Evolutionary conservation across 2,329 filamentous ascomycete genomes (phyloP).

Genomic region (Cordyceps militaris): DNA sequence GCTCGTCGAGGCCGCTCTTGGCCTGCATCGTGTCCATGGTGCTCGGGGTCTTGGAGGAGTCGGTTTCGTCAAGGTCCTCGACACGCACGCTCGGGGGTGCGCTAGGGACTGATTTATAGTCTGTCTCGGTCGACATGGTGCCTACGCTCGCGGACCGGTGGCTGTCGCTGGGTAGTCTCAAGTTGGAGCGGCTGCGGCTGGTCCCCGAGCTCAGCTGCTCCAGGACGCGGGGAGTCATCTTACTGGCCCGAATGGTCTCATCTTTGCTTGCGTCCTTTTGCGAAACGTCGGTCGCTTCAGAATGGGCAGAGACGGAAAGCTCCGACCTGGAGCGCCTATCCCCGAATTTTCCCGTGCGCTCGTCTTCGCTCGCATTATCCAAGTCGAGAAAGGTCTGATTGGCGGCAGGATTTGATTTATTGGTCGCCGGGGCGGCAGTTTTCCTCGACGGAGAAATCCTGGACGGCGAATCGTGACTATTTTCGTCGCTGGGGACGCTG

Average conservation of each 20-base stretch:
- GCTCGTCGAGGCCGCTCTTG: slow-evolving; percentile 50
- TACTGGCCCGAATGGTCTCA: slow-evolving; percentile 23
- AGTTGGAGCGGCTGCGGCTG: slow-evolving; percentile 28
- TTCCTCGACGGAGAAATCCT: too few relatives aligned
- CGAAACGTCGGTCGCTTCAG: slow-evolving; percentile 6
- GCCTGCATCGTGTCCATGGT: slow-evolving; percentile 25
- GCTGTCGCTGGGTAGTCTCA: slow-evolving; percentile 38
- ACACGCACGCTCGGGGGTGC: slow-evolving; percentile 31
- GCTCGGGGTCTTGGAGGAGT: slow-evolving; percentile 21
- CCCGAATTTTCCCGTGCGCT: slow-evolving; percentile 13
- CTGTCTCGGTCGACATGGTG: slow-evolving; percentile 31
- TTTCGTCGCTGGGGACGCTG: slow-evolving; percentile 44
- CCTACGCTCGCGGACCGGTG: slow-evolving; percentile 27
- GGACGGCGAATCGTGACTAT: slow-evolving; percentile 14
- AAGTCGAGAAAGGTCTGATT: slow-evolving; percentile 46
- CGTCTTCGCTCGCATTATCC: slow-evolving; percentile 39
- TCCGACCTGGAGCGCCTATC: neutral
- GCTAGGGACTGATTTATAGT: slow-evolving; percentile 37
- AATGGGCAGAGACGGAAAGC: neutral
- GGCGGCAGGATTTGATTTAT: neutral
- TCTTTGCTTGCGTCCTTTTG: slow-evolving; percentile 18
- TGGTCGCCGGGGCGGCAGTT: slow-evolving; percentile 27
- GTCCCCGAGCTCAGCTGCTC: slow-evolving; percentile 28
- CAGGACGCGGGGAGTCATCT: slow-evolving; percentile 18
- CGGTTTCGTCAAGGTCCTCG: slow-evolving; percentile 33